Base-by-base conservation (phyloP, 768 basidiomycete genomes). In the Dentipellis fragilis region DNA sequence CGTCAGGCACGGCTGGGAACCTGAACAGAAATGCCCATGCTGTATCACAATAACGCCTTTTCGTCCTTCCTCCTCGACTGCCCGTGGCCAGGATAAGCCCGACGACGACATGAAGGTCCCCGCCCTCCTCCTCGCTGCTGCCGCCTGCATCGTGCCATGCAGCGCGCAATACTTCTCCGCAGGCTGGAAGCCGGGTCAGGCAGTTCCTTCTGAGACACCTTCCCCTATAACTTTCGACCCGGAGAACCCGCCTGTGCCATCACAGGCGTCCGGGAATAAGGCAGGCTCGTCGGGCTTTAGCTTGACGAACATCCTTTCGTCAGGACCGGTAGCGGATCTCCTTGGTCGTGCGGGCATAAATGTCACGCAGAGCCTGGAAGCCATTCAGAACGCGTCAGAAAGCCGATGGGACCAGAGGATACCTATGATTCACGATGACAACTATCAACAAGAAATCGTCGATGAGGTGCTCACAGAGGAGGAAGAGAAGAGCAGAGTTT, bases 101-200 rank as follows among this genome's bases (percentile, higher is more conserved):
- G 29, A 29, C 3, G 29, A 29, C 48, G 16, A 8, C 48, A 49
- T 49, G 48, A 49, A 49, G 51, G n/a, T 29, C 39, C 14, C 42
- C 12, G 7, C 55, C 10, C 47, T 62, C 29, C 36, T 52, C 9
- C 42, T 58, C 52, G 42, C 29, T 49, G 23, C 54, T 19, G 55
- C 60, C 35, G 52, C 54, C 19, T 67, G 68, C 52, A 67, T 71
- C 52, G 57, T 62, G 1, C 68, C 73, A 21, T 73, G 68, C 46
- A 69, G 70, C 51, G 87, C 86, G 11, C 83, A 87, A 60, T 90
- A 89, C 68, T 84, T 90, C 69, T 89, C 88, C 3, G 72, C 73
- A 35, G 90, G 89, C n/a, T 92, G 89, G 89, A 64, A 72, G 29
- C 89, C 89, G 2, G 89, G 87, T 29, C 84, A 90, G 64, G 72